These are phyloP conservation scores for Cercospora sp. DNA, from an alignment of 2,329 filamentous ascomycete species.

Conservation along the genomic window DNA sequence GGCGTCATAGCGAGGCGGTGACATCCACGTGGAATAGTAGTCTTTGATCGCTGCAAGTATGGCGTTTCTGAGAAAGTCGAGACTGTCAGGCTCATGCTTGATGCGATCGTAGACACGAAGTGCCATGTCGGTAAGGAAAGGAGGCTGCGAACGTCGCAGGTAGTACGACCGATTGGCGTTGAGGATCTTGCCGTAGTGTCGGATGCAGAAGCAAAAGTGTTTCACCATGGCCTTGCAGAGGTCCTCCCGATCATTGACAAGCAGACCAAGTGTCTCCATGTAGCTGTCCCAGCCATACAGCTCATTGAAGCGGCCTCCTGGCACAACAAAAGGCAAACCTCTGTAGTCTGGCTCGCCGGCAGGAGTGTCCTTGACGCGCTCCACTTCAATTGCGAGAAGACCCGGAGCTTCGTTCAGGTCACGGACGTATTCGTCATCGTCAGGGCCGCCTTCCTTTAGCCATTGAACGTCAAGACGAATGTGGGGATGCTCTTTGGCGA, in stretches of 20 bases:
- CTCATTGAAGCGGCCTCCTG: conserved; percentile 96
- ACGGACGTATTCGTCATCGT: conserved; percentile 76
- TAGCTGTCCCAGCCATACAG: conserved; percentile 99
- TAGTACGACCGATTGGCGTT: conserved; percentile 98
- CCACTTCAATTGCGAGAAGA: conserved; percentile 84
- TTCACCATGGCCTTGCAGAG: conserved; percentile 91
- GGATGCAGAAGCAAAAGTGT: conserved; percentile 98
- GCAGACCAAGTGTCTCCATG: conserved; percentile 89
- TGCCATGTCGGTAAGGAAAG: conserved; percentile 96
- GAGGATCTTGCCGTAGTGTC: conserved; percentile 96
- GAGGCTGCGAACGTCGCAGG: conserved; percentile 87
- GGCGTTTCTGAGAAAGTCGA: conserved; percentile 77
- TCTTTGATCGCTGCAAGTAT: conserved; percentile 95
- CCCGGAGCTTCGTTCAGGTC: conserved; percentile 86
- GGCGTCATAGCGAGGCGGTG: conserved; percentile 69
- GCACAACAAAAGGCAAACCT: conserved; percentile 93
- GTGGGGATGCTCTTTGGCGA: conserved; percentile 77
- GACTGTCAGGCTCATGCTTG: conserved; percentile 75
- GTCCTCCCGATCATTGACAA: conserved; percentile 81
- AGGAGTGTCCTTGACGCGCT: conserved; percentile 61
- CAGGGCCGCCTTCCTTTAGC: conserved; percentile 62
- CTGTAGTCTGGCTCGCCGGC: conserved; percentile 70
- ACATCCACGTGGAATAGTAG: conserved; percentile 86
- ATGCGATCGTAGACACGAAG: conserved; percentile 91
- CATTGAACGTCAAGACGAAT: conserved; percentile 83